Conservation (phyloP, 192 early-diverging fungal genomes). For the Gigaspora rosea region DNA sequence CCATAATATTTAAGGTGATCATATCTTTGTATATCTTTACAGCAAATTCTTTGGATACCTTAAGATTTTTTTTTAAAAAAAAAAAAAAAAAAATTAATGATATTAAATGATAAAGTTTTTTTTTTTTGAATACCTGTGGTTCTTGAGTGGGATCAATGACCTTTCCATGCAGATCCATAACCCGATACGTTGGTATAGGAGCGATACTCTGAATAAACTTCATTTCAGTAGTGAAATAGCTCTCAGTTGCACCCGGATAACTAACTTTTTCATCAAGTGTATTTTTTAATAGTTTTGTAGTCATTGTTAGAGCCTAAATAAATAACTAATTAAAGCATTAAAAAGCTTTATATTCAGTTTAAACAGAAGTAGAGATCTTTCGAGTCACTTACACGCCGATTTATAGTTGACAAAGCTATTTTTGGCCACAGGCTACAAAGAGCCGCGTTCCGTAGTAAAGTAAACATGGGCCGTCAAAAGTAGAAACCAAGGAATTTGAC, state of each 20-base stretch:
- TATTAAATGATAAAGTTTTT: not conserved
- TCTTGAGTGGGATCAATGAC: slow-evolving; percentile 70
- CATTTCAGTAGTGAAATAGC: slow-evolving; percentile 63
- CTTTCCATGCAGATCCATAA: slow-evolving; percentile 87
- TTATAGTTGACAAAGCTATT: too few species aligned
- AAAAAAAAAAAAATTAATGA: slow-evolving; percentile 1
- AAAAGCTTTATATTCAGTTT: too few species aligned
- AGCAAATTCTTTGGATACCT: slow-evolving; percentile 76
- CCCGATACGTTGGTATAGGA: slow-evolving; percentile 87
- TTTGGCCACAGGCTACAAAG: too few species aligned
- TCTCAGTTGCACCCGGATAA: slow-evolving; percentile 67
- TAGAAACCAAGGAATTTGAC: too few species aligned
- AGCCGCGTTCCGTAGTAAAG: too few species aligned
- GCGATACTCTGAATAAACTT: slow-evolving; percentile 65
- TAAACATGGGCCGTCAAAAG: too few species aligned
- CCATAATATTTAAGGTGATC: slow-evolving; percentile 89
- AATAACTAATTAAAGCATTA: too few species aligned
- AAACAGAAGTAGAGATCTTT: too few species aligned
- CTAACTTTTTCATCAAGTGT: slow-evolving; percentile 52
- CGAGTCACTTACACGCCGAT: too few species aligned
- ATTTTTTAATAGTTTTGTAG: slow-evolving; percentile 28
- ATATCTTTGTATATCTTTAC: slow-evolving; percentile 89
- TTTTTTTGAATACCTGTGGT: slow-evolving; percentile 51
- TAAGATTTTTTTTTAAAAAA: not conserved
- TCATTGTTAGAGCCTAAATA: too few species aligned